Base-by-base conservation (phyloP, 2,329 filamentous ascomycete genomes). In the Trichoderma sp. region DNA sequence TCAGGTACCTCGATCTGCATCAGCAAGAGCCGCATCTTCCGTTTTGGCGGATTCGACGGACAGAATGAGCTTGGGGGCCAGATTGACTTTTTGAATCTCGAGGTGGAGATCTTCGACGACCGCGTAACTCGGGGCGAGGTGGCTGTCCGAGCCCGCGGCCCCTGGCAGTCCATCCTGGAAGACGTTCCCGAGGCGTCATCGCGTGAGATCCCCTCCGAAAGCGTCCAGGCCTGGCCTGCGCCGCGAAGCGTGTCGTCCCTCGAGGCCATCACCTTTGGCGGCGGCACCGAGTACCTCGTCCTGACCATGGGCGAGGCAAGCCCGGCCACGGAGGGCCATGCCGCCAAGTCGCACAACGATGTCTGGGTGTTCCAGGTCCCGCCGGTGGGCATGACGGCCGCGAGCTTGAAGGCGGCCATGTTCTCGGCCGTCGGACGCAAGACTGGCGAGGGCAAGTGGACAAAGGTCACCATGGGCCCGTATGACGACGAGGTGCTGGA, bases 21-120 rank as follows among this genome's bases (percentile, higher is more conserved):
- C 60, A 82, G 82, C 51, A 82, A 84, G 62, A 85, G 85, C 26
- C 84, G 86, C 26, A 75, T 96, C 7, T 96, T 89, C 77, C 84
- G 92, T 30, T 93, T 92, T 79, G 91, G 92, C 67, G 92, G 92
- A 0, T 94, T 89, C 70, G 90, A 94, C 74, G 91, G 90, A 0
- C 79, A 82, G 51, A 78, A 73, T 0, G 90, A 93, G 71, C 80
- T 91, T 55, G 91, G 91, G 17, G 91, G 90, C 0, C 82, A 83
- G 66, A 72, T 96, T 14, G 91, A 96, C 72, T 83, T 90, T 65
- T 73, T 89, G 19, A 81, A 84, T 63, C 80, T 89, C 10, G 81
- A 77, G 19, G 76, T 88, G n/a, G 83, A 85, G 69, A 79, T 78
- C 30, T 85, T 85, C 69, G 79, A 84, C 67, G 84, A 86, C 71